Percentiles rank a stretch among this genome's conserved stretches.
These are phyloP conservation scores for Xanthoconium purpureum DNA, from an alignment of 768 basidiomycete genomes.

Conservation along the genomic window DNA sequence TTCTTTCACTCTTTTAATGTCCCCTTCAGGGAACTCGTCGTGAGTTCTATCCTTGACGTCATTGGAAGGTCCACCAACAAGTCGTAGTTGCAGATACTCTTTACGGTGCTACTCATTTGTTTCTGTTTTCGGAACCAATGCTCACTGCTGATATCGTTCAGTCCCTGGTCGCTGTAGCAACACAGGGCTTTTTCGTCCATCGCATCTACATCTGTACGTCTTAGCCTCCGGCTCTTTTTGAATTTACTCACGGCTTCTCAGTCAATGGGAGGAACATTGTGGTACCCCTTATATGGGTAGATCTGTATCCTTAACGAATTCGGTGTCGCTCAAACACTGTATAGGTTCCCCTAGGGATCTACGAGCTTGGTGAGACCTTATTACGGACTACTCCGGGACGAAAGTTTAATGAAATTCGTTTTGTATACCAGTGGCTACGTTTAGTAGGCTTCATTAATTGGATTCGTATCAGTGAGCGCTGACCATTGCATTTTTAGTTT, in stretches of 20 bases:
- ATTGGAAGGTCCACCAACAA: background rate
- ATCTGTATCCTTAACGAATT: background rate
- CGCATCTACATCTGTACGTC: constrained; percentile 12
- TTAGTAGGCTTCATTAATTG: background rate
- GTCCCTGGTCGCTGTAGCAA: background rate
- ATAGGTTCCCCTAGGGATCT: background rate
- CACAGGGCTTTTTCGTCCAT: constrained; percentile 13
- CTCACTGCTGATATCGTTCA: constrained; percentile 4
- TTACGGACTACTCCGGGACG: fast-evolving
- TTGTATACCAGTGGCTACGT: background rate
- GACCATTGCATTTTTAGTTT: constrained; percentile 5
- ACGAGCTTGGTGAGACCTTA: constrained; percentile 11
- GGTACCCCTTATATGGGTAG: constrained; percentile 11
- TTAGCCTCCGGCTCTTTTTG: background rate
- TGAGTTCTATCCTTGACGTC: background rate
- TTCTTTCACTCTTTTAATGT: background rate
- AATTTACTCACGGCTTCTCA: background rate
- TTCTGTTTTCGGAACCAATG: no score
- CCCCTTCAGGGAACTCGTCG: constrained; percentile 4
- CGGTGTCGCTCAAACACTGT: background rate
- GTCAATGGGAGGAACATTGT: constrained; percentile 7
- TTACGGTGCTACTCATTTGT: background rate
- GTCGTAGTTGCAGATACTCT: constrained; percentile 5
- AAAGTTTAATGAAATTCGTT: background rate
- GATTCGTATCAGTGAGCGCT: background rate